Conservation (phyloP, 75 land plant species). For the Selaginella tamariscina region DNA sequence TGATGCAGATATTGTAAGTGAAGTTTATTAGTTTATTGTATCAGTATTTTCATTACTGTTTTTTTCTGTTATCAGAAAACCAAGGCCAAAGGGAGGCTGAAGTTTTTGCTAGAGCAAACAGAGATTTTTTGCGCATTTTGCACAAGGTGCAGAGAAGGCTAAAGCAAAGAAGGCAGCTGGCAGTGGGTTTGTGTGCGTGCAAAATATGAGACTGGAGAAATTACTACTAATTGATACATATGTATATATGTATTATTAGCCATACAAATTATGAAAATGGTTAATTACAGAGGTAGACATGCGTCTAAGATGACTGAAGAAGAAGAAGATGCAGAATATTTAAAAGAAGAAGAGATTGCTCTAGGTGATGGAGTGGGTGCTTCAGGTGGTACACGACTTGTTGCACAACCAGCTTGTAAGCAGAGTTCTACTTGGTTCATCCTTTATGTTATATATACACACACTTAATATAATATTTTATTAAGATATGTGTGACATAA, state of each 20-base stretch:
- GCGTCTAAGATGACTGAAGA: slow-evolving; percentile 10
- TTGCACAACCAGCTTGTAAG: slow-evolving; percentile 12
- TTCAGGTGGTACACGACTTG: not conserved
- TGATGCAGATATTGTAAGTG: slow-evolving; percentile 7
- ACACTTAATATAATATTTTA: not conserved
- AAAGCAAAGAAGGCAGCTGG: slow-evolving; percentile 3
- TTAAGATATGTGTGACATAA: not conserved
- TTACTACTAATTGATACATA: not conserved
- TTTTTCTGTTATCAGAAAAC: slow-evolving; percentile 4
- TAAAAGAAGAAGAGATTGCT: slow-evolving; percentile 9
- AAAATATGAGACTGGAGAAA: too few relatives aligned
- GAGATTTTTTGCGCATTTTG: slow-evolving; percentile 12
- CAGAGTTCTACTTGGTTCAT: not conserved
- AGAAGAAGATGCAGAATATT: slow-evolving; percentile 9
- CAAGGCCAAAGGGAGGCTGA: slow-evolving; percentile 2
- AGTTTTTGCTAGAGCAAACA: slow-evolving; percentile 2
- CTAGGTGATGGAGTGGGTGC: slow-evolving; percentile 5
- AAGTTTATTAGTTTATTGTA: not conserved
- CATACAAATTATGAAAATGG: not conserved
- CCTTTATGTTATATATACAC: not conserved
- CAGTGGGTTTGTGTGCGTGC: too few relatives aligned
- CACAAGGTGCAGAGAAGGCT: slow-evolving; percentile 1
- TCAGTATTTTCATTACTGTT: not conserved
- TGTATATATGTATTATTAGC: not conserved
- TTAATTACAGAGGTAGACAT: slow-evolving; percentile 1